Base-by-base conservation (phyloP, 768 basidiomycete species). In the Floccularia luteovirens region DNA sequence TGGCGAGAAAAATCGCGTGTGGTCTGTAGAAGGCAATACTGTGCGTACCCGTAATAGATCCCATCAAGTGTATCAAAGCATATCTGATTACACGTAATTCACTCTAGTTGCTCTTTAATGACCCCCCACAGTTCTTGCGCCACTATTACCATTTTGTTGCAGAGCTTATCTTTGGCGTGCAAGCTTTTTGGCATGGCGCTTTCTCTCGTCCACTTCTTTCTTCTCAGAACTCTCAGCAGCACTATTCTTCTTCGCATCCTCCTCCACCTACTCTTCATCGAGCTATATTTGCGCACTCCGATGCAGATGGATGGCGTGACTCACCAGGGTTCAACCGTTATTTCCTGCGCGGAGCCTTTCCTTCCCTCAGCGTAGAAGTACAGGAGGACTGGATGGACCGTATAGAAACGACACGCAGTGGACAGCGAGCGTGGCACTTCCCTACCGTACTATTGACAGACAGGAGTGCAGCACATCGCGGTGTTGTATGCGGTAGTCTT, bases 121-220 rank as follows among this genome's bases (percentile, higher is more conserved):
- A 87, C 44, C 82, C 86, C 0, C 42, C 56, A 1, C 84, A 88
- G 52, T 85, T 91, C 69, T 69, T 90, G n/a, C 64, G 69, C 33
- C 90, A 91, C 55, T 91, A 90, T 57, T 91, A 90, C 59, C 90
- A 91, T 59, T 81, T 88, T 43, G 83, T 82, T 23, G 90, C 83
- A 0, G 90, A 92, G 54, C 75, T 88, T 34, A 62, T 88, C 42
- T 64, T 90, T 23, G 89, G 88, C 23, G 61, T 74, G 2, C 87
- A 85, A 72, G 74, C 84, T 1, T 74, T 87, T 49, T 87, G 81
- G 81, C 64, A 68, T 32, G 79, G 80, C 24, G 69, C 79, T 4
- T 73, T 59, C 31, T 55, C 56, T 2, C 16, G 50, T 7, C 48
- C 58, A 8, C 14, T 30, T 7, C 8, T 28, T 41, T 19, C 16